A percentile compares a stretch with the other conserved stretches of the same genome.
Evolutionary conservation across 768 basidiomycete genomes (phyloP).

Genomic region (Favolaschia claudopus): DNA sequence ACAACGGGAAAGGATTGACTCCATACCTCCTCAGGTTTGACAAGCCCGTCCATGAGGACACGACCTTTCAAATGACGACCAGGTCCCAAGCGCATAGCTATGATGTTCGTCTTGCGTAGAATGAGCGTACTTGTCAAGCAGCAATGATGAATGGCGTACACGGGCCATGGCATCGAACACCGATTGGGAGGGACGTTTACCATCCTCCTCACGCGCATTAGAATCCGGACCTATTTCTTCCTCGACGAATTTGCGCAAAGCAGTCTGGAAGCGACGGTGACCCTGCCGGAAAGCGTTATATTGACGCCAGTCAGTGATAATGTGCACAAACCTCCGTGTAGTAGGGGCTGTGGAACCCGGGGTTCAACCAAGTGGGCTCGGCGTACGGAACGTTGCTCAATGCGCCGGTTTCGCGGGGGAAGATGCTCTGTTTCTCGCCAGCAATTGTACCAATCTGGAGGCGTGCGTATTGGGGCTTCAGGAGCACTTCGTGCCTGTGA

Average conservation of each 20-base stretch:
- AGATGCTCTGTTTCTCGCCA: conserved; percentile 65
- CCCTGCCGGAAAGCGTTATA: conserved; percentile 46
- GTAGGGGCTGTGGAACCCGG: conserved; percentile 75
- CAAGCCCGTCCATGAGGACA: conserved; percentile 74
- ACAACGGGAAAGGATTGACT: no score
- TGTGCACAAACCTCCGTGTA: conserved; percentile 64
- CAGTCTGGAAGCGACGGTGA: conserved; percentile 66
- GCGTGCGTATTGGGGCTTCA: conserved; percentile 75
- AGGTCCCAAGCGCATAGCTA: conserved; percentile 88
- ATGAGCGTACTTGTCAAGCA: conserved; percentile 35
- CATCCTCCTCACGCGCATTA: conserved; percentile 81
- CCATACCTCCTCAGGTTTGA: conserved; percentile 75
- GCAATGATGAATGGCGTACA: conserved; percentile 31
- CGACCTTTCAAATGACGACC: conserved; percentile 84
- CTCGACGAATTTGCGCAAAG: conserved; percentile 75
- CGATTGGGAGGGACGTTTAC: conserved; percentile 82
- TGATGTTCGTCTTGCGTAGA: conserved; percentile 46
- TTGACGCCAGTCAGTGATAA: conserved; percentile 22
- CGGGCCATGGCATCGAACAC: conserved; percentile 80
- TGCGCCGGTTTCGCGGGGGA: conserved; percentile 58
- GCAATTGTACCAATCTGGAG: conserved; percentile 78
- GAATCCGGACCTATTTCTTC: conserved; percentile 67
- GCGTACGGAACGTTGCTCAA: conserved; percentile 85
- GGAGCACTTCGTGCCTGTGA: conserved; percentile 85
- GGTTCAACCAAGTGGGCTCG: conserved; percentile 83